These are phyloP conservation scores for Closterium sp. DNA, from an alignment of 139 green algal genomes.

Conservation along the genomic window DNA sequence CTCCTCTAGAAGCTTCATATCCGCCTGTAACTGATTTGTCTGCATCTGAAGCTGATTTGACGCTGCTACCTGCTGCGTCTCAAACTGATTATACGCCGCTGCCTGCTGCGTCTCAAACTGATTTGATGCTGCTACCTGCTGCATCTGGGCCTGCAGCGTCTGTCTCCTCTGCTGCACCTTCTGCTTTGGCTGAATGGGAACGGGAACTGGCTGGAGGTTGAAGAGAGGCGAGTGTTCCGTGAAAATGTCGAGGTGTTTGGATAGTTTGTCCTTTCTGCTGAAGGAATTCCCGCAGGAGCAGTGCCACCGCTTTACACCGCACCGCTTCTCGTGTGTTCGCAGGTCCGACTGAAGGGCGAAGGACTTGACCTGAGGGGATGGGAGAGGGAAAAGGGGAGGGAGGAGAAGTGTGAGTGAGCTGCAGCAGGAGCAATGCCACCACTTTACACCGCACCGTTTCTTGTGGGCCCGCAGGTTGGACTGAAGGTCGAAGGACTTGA, in stretches of 20 bases:
- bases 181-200: background rate
- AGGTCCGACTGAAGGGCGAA: background rate
- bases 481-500: background rate
- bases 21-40: too few species aligned
- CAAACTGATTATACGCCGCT: too few species aligned
- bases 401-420: too few species aligned
- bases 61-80: too few species aligned
- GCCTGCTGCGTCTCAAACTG: too few species aligned
- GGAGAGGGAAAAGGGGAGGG: background rate
- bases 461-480: background rate
- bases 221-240: background rate
- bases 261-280: background rate
- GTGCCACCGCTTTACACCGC: background rate
- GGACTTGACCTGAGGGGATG: background rate
- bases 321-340: too few species aligned
- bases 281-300: background rate
- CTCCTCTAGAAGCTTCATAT: too few species aligned
- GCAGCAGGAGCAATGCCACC: background rate
- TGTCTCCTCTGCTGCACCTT: background rate
- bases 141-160: too few species aligned
- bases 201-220: background rate
- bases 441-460: background rate
- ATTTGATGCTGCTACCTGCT: too few species aligned
- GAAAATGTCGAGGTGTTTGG: background rate
- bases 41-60: too few species aligned